phyloP scores from a whole-genome alignment of 1,284 basidiomycete species.

The Limonomyces culmigenus region DNA sequence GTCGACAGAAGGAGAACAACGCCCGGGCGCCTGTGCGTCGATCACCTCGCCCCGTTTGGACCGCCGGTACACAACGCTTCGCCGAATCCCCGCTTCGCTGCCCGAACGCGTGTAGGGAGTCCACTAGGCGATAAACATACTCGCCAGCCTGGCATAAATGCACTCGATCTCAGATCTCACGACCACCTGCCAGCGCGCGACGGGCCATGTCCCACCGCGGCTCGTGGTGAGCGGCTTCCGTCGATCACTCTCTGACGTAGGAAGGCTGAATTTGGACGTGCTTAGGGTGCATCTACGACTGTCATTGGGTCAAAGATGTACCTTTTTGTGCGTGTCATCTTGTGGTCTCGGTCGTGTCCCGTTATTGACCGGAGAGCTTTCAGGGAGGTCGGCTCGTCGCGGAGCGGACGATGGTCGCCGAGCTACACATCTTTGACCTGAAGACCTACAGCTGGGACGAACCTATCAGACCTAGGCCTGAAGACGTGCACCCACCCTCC shows the following conservation, averaged over 20 bases:
- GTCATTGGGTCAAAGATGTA: constrained; percentile 74
- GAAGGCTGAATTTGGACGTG: constrained; percentile 4
- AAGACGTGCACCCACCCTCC: constrained; percentile 55
- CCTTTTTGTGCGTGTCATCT: constrained; percentile 48
- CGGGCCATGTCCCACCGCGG: constrained; percentile 76
- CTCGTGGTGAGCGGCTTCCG: constrained; percentile 53
- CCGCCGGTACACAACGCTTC: no score
- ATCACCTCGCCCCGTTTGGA: no score
- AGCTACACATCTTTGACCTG: constrained; percentile 79
- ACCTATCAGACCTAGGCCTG: constrained; percentile 39
- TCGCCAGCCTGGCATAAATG: no score
- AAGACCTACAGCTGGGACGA: constrained; percentile 68
- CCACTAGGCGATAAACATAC: no score
- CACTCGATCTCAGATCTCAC: constrained; percentile 81
- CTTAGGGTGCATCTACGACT: constrained; percentile 68
- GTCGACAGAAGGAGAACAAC: no score
- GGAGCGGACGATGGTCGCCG: constrained; percentile 73
- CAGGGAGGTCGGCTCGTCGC: constrained; percentile 78
- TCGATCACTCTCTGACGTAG: constrained; percentile 3
- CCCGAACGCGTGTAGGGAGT: no score
- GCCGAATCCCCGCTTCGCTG: no score
- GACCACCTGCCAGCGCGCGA: constrained; percentile 67
- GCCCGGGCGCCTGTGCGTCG: no score
- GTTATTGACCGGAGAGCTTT: constrained; percentile 7
- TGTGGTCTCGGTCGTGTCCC: not conserved